These are phyloP conservation scores for Geotrichum fermentans DNA, from an alignment of 1,139 yeast genomes.

Conservation along the genomic window DNA sequence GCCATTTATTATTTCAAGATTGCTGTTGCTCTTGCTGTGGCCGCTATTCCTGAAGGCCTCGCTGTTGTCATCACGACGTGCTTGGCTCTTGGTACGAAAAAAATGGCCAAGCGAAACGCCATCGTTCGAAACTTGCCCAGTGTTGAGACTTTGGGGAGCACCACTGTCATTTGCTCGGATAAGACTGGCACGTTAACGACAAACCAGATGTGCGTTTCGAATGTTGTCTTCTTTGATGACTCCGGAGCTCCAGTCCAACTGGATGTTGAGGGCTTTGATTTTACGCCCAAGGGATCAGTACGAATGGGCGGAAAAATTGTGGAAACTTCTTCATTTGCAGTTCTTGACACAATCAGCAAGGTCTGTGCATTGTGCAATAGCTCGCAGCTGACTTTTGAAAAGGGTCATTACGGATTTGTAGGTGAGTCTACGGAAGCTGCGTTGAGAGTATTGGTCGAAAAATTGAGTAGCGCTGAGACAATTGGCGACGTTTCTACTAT, in stretches of 20 bases:
- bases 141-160: constrained; percentile 37
- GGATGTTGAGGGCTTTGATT: constrained; percentile 42
- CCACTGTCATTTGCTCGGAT: constrained; percentile 60
- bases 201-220: constrained; percentile 37
- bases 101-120: constrained; percentile 47
- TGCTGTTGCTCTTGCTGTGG: constrained; percentile 49
- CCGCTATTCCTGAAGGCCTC: constrained; percentile 50
- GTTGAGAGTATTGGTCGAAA: constrained; percentile 32
- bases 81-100: constrained; percentile 49
- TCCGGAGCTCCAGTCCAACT: constrained; percentile 42
- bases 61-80: constrained; percentile 50
- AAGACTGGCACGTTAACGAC: constrained; percentile 68
- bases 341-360: constrained; percentile 32
- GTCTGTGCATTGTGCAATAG: constrained; percentile 39
- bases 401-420: constrained; percentile 29
- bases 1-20: constrained; percentile 49
- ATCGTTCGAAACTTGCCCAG: constrained; percentile 45
- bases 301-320: constrained; percentile 37
- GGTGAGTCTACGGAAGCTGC: constrained; percentile 43
- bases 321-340: constrained; percentile 22
- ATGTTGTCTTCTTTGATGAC: constrained; percentile 39
- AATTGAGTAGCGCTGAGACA: constrained; percentile 23
- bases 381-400: constrained; percentile 30
- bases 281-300: constrained; percentile 41
- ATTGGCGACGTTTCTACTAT: constrained; percentile 8